A percentile compares a stretch with the other conserved stretches of the same genome.
Evolutionary conservation across 2,329 filamentous ascomycete species (phyloP).

Genomic region (Purpureocillium takamizusanense): DNA sequence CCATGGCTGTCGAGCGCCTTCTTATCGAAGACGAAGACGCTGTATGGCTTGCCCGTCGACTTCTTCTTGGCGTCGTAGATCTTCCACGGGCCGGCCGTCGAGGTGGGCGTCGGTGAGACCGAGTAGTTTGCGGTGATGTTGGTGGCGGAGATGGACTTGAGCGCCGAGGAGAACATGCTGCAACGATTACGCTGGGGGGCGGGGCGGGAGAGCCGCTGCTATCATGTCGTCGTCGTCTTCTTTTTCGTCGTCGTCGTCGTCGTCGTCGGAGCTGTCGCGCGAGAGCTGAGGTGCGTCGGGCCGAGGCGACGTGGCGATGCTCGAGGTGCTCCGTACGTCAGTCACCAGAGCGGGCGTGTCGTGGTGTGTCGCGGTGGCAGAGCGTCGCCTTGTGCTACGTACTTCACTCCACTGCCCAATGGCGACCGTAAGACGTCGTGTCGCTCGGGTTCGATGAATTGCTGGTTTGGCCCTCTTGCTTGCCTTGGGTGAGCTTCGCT

Average conservation of each 20-base stretch:
- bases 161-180: slow-evolving; percentile 80
- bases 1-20: slow-evolving; percentile 64
- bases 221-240: slow-evolving; percentile 14
- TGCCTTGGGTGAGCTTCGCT: too few relatives aligned
- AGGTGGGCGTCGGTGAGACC: slow-evolving; percentile 65
- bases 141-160: slow-evolving; percentile 84
- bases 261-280: background rate
- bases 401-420: too few relatives aligned
- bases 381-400: too few relatives aligned
- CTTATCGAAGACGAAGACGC: slow-evolving; percentile 89
- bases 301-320: too few relatives aligned
- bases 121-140: slow-evolving; percentile 92
- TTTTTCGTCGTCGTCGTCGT: background rate
- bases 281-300: too few relatives aligned
- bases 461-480: too few relatives aligned
- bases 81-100: slow-evolving; percentile 86
- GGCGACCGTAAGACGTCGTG: too few relatives aligned
- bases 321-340: too few relatives aligned
- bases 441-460: too few relatives aligned
- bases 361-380: too few relatives aligned
- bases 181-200: slow-evolving; percentile 7
- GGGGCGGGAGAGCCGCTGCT: slow-evolving; percentile 10
- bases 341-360: too few relatives aligned
- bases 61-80: slow-evolving; percentile 98
- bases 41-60: slow-evolving; percentile 78